Base-by-base conservation (phyloP, 1,284 basidiomycete species). In the Boletus mariae region DNA sequence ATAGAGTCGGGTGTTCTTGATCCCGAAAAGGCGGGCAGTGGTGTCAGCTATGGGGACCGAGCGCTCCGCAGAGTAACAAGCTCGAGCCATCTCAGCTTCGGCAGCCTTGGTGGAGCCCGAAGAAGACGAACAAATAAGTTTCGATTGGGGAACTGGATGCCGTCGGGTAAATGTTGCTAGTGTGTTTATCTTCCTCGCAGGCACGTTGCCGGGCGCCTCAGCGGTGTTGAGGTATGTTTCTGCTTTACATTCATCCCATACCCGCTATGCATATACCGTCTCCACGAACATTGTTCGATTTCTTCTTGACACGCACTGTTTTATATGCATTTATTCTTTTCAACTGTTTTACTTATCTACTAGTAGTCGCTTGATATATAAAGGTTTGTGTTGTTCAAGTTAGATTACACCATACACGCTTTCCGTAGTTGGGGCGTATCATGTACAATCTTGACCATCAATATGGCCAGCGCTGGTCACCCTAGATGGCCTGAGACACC, bases 31-130 rank as follows among this genome's bases (percentile, higher is more conserved):
- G 83, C 91, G 13, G 94, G 93, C 0, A 93, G 91, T 53, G 96
- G 96, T 34, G 93, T 99, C 37, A 94, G 91, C 63, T 99, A 98
- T 66, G 97, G 96, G 11, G 96, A 98, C 71, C 82, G 96, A 51
- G 90, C 92, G 12, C 75, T 97, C 41, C 82, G 92, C 52, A 80
- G 92, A 63, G 91, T 94, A 37, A 90, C 87, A 60, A 90, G 87
- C 67, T 88, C 88, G 15, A 91, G 89, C 66, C 83, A 86, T 49
- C 73, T 90, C 56, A 90, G 87, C 65, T 91, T 91, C 68, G 87
- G 87, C 15, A 90, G 87, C 63, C 72, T 89, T 44, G 87, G 83
- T 63, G 80, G 79, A 23, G 71, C 78, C 42, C 81, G 83, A 49
- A 77, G 77, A 63, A 80, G 78, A 64, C 80, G 76, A 51, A 72